phyloP scores from a whole-genome alignment of 768 basidiomycete genomes.

The Saitozyma podzolica region DNA sequence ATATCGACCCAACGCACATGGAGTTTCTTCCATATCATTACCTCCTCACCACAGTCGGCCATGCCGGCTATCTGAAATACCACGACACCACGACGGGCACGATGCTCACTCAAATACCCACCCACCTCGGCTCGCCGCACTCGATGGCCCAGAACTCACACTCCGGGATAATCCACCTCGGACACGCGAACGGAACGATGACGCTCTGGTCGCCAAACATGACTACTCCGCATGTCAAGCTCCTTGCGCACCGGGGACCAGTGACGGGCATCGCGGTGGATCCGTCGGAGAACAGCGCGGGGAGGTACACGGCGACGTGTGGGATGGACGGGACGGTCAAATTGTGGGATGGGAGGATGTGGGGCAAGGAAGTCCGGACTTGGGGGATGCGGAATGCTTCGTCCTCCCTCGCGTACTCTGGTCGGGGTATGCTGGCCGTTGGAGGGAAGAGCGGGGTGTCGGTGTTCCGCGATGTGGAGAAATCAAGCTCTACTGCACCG shows the following conservation, averaged over 20 bases:
- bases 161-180: constrained; percentile 90
- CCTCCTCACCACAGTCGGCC: constrained; percentile 81
- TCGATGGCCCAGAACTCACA: constrained; percentile 89
- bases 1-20: constrained; percentile 80
- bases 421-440: constrained; percentile 76
- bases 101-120: constrained; percentile 80
- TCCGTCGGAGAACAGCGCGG: constrained; percentile 66
- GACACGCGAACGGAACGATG: constrained; percentile 88
- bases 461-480: constrained; percentile 64
- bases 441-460: constrained; percentile 81
- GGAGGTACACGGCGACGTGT: constrained; percentile 85
- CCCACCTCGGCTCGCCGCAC: constrained; percentile 79
- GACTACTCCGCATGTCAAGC: constrained; percentile 83
- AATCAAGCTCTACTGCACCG: constrained; percentile 58
- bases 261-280: constrained; percentile 79
- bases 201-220: constrained; percentile 96
- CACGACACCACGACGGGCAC: constrained; percentile 94
- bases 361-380: constrained; percentile 80
- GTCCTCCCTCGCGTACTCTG: constrained; percentile 79
- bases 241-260: constrained; percentile 87
- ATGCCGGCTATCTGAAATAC: constrained; percentile 89
- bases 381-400: constrained; percentile 63
- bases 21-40: constrained; percentile 96
- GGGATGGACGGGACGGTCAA: constrained; percentile 87
- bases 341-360: constrained; percentile 95